Percentiles rank a stretch among this genome's conserved stretches.
Conservation (phyloP, 2,329 filamentous ascomycete species). For the Beauveria caledonica region DNA sequence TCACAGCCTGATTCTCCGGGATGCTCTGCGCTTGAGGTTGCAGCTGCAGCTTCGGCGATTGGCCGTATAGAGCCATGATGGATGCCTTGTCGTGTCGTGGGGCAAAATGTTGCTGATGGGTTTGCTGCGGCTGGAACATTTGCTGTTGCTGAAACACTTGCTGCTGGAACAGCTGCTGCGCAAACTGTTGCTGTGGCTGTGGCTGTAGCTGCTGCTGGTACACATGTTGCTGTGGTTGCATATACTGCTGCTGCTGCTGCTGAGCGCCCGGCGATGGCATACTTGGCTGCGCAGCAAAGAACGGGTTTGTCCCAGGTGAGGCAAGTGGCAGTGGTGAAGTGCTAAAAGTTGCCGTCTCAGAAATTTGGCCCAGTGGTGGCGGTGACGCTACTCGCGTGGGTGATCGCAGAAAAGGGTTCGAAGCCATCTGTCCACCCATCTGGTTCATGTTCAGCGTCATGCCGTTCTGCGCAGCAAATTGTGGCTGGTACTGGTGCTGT, state of each 20-base stretch:
- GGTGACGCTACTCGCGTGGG: constrained; percentile 44
- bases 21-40: constrained; percentile 22
- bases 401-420: constrained; percentile 43
- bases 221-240: constrained; percentile 18
- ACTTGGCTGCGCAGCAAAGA: constrained; percentile 28
- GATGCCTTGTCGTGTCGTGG: constrained; percentile 59
- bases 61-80: constrained; percentile 68
- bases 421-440: constrained; percentile 26
- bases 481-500: constrained; percentile 18
- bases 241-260: constrained; percentile 17
- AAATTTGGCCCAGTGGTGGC: constrained; percentile 39
- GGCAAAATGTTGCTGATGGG: constrained; percentile 32
- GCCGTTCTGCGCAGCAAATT: constrained; percentile 19
- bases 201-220: constrained; percentile 18
- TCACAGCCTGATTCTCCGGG: constrained; percentile 21
- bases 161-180: constrained; percentile 20
- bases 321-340: constrained; percentile 22
- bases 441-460: constrained; percentile 33
- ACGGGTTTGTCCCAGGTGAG: constrained; percentile 29
- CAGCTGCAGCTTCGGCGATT: constrained; percentile 36
- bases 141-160: constrained; percentile 10
- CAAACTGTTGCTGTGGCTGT: constrained; percentile 16
- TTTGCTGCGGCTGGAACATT: constrained; percentile 12
- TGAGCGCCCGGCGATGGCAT: constrained; percentile 16
- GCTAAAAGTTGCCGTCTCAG: constrained; percentile 38